Percentiles rank a stretch among this genome's conserved stretches.
phyloP scores from a whole-genome alignment of 768 basidiomycete genomes.

The Podaxis sp. region DNA sequence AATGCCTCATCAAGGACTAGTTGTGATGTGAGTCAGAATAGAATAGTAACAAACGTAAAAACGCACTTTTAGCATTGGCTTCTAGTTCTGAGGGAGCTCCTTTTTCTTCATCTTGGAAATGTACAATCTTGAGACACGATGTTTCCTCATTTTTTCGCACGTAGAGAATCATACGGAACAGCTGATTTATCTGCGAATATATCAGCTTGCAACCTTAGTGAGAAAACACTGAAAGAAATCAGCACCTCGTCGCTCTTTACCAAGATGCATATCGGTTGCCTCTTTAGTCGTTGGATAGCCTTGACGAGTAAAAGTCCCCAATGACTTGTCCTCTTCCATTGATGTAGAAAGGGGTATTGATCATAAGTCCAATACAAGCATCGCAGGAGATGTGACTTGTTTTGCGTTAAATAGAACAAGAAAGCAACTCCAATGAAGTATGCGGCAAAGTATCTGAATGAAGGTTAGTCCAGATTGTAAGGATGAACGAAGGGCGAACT shows the following conservation, averaged over 20 bases:
- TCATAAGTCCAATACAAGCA: constrained; percentile 62
- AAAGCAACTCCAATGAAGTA: constrained; percentile 51
- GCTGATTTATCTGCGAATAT: constrained; percentile 49
- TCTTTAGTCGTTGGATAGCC: constrained; percentile 41
- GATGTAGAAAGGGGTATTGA: constrained; percentile 47
- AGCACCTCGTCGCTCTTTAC: constrained; percentile 62
- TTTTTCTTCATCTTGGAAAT: constrained; percentile 51
- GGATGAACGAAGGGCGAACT: constrained; percentile 15
- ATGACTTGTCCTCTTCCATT: constrained; percentile 27
- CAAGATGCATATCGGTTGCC: constrained; percentile 55
- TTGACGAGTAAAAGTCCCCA: constrained; percentile 41
- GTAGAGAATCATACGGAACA: constrained; percentile 65
- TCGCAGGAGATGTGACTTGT: constrained; percentile 49
- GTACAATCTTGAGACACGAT: constrained; percentile 61
- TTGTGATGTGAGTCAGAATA: not conserved
- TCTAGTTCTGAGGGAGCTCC: constrained; percentile 67
- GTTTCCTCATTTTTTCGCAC: constrained; percentile 69
- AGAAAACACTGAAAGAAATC: constrained; percentile 8
- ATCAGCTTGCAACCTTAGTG: not conserved
- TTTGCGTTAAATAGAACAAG: constrained; percentile 46
- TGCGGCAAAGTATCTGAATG: constrained; percentile 52
- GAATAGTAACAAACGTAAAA: not conserved
- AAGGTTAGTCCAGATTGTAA: constrained; percentile 1
- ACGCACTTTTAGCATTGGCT: constrained; percentile 61
- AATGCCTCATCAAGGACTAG: constrained; percentile 59